Percentiles rank a stretch among this genome's conserved stretches.
Conservation (phyloP, 192 early-diverging fungal genomes). For the Podila epicladia region DNA sequence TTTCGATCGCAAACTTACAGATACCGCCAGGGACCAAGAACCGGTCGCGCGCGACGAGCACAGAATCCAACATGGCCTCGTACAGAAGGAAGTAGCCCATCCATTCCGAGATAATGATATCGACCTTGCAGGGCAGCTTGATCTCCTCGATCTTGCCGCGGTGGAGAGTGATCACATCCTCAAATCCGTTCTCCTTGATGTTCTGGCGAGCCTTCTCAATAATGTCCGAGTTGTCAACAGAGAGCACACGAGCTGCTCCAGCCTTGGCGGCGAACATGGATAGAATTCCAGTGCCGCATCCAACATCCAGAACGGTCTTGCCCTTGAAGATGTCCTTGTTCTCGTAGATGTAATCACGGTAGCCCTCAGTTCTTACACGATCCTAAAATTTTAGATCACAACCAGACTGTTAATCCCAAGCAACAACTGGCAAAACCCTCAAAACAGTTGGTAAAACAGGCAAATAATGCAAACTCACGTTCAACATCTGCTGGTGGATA, state of each 20-base stretch:
- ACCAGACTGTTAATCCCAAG: too few species aligned
- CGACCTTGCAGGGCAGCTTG: conserved; percentile 92
- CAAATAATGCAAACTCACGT: conserved; percentile 10
- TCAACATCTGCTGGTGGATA: conserved; percentile 55
- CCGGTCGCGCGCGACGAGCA: conserved; percentile 94
- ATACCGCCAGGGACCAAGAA: conserved; percentile 79
- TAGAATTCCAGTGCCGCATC: conserved; percentile 98
- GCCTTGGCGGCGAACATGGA: conserved; percentile 99
- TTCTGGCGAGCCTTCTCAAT: conserved; percentile 95
- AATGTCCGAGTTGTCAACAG: conserved; percentile 95
- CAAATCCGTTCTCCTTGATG: conserved; percentile 93
- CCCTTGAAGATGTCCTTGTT: conserved; percentile 97
- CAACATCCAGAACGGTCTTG: conserved; percentile 99
- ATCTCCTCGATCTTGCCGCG: conserved; percentile 99
- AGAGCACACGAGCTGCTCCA: conserved; percentile 70
- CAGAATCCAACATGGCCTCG: conserved; percentile 99
- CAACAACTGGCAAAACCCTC: too few species aligned
- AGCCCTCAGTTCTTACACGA: conserved; percentile 91
- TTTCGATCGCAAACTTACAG: too few species aligned
- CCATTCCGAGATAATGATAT: conserved; percentile 99
- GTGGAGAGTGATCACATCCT: conserved; percentile 87
- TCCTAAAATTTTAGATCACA: conserved; percentile 69
- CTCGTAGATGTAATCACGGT: conserved; percentile 94
- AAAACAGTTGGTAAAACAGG: too few species aligned
- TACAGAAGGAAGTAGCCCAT: conserved; percentile 99